Conservation (phyloP, 2,329 filamentous ascomycete genomes). For the Aureobasidium lini region DNA sequence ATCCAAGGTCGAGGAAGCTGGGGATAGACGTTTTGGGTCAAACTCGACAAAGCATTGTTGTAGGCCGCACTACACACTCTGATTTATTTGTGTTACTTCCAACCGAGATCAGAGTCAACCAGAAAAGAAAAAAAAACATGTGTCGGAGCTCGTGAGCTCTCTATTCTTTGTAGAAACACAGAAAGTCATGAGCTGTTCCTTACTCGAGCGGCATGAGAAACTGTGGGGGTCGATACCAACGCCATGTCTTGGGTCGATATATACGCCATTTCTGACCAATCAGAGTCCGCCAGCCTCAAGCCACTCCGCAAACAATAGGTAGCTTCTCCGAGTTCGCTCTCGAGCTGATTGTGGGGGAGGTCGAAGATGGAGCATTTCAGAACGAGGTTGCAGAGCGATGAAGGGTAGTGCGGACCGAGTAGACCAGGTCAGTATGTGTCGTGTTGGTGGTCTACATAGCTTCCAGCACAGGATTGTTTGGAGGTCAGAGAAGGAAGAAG, state of each 20-base stretch:
- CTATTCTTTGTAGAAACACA: too few relatives aligned
- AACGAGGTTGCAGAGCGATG: too few relatives aligned
- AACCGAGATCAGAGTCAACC: too few relatives aligned
- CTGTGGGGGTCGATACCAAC: conserved; percentile 2
- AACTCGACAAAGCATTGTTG: too few relatives aligned
- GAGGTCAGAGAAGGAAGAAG: not conserved
- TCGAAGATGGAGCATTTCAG: not conserved
- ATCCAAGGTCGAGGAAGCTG: too few relatives aligned
- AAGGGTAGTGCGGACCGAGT: too few relatives aligned
- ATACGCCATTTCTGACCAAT: conserved; percentile 12
- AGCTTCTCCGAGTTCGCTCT: conserved; percentile 9
- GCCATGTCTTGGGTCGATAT: conserved; percentile 1
- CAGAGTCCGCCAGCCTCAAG: not conserved
- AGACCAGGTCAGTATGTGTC: not conserved
- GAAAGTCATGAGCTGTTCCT: not conserved
- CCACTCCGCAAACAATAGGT: conserved; percentile 4
- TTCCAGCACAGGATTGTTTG: too few relatives aligned
- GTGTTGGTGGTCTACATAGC: not conserved
- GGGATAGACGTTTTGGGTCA: too few relatives aligned
- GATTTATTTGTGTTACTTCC: too few relatives aligned
- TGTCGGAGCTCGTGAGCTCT: not conserved
- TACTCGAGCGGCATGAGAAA: not conserved
- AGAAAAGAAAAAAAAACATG: too few relatives aligned
- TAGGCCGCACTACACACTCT: too few relatives aligned
- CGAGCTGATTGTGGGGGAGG: not conserved